These are phyloP conservation scores for Dillenia turbinata DNA, from an alignment of 164 flowering plant genomes.

Conservation along the genomic window DNA sequence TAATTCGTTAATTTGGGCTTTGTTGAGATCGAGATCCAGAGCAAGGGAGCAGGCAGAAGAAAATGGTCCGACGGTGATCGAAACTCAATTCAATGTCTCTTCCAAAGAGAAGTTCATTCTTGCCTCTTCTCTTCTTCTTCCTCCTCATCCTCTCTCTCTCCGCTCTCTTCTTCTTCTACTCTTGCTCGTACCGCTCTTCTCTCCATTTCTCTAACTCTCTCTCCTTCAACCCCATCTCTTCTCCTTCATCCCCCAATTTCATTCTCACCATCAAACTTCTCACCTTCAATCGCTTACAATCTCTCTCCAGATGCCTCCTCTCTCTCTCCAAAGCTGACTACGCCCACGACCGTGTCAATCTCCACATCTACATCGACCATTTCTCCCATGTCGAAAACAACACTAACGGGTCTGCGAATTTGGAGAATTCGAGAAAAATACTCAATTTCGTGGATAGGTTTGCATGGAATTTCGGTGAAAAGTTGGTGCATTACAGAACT, in stretches of 20 bases:
- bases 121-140: constrained; percentile 19
- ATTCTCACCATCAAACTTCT: constrained; percentile 74
- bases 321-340: constrained; percentile 75
- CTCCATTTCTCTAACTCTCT: constrained; percentile 17
- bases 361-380: constrained; percentile 84
- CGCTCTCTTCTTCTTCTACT: constrained; percentile 20
- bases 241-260: constrained; percentile 26
- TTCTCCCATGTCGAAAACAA: constrained; percentile 19
- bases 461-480: constrained; percentile 63
- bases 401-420: constrained; percentile 5
- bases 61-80: too few relatives aligned
- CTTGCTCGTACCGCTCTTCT: constrained; percentile 22
- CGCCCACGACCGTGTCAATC: constrained; percentile 53
- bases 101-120: constrained; percentile 1
- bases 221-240: constrained; percentile 5
- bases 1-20: background rate
- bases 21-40: too few relatives aligned
- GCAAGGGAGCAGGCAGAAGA: too few relatives aligned
- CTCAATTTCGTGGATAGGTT: constrained; percentile 75
- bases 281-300: constrained; percentile 66
- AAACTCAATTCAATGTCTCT: constrained; percentile 9
- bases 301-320: constrained; percentile 76
- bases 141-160: constrained; percentile 38
- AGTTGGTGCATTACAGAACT: constrained; percentile 84
- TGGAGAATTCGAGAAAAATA: constrained; percentile 45